phyloP scores from a whole-genome alignment of 2,329 filamentous ascomycete genomes.

The Clonostachys rosea region DNA sequence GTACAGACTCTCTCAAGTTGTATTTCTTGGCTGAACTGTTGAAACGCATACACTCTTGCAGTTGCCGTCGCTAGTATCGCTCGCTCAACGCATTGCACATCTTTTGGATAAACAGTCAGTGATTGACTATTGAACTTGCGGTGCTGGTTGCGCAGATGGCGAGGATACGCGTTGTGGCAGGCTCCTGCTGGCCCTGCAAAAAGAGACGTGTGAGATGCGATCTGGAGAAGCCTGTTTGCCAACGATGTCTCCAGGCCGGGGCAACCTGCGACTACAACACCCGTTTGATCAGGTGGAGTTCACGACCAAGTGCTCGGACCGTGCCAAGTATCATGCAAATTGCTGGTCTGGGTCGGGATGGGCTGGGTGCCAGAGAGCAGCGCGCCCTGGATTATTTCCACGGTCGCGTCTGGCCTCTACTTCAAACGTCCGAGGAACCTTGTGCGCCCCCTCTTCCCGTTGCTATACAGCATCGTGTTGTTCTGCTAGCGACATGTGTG shows the following conservation, averaged over 20 bases:
- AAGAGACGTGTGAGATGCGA: slow-evolving; percentile 19
- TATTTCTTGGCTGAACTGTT: too few relatives aligned
- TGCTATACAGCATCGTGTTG: slow-evolving; percentile 22
- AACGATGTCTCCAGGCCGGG: slow-evolving; percentile 12
- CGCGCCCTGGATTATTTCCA: slow-evolving; percentile 24
- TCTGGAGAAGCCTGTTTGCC: slow-evolving; percentile 13
- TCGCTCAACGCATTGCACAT: too few relatives aligned
- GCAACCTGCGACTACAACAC: slow-evolving; percentile 22
- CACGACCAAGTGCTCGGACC: slow-evolving; percentile 21
- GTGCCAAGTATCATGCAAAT: slow-evolving; percentile 15
- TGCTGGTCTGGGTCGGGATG: slow-evolving; percentile 1
- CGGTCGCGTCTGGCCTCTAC: slow-evolving; percentile 22
- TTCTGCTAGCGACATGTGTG: slow-evolving; percentile 21
- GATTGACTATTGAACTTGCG: too few relatives aligned
- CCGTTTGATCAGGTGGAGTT: slow-evolving; percentile 34
- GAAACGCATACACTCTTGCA: too few relatives aligned
- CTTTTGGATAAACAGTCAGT: too few relatives aligned
- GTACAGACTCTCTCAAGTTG: too few relatives aligned
- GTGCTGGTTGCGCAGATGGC: too few relatives aligned
- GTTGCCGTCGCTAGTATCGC: too few relatives aligned
- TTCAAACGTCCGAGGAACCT: slow-evolving; percentile 17
- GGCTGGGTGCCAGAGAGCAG: slow-evolving; percentile 17
- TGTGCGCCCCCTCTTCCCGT: slow-evolving; percentile 20
- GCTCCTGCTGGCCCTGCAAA: slow-evolving; percentile 21
- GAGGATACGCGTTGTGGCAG: slow-evolving; percentile 12